phyloP scores from a whole-genome alignment of 2,329 filamentous ascomycete genomes.

The Fusarium chlamydosporum region DNA sequence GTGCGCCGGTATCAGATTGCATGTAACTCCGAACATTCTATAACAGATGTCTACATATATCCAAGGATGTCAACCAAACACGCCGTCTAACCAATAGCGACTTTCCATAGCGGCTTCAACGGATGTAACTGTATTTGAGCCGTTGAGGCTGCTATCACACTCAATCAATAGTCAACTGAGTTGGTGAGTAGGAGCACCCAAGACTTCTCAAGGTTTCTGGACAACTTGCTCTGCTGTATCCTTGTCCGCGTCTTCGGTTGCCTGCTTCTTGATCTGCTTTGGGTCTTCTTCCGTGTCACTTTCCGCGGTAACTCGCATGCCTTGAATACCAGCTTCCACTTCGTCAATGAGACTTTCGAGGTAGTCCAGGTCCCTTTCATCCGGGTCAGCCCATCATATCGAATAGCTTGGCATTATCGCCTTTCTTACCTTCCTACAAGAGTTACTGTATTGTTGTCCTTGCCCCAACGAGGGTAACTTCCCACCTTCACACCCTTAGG shows the following conservation, averaged over 20 bases:
- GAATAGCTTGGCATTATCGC: background rate
- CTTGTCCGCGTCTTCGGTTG: constrained; percentile 31
- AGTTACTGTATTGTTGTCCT: constrained; percentile 89
- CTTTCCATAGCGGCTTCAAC: constrained; percentile 1
- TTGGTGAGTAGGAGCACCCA: constrained; percentile 3
- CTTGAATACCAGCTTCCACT: constrained; percentile 82
- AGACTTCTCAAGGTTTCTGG: constrained; percentile 32
- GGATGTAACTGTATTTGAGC: constrained; percentile 15
- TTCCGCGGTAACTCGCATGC: constrained; percentile 76
- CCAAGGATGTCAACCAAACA: constrained; percentile 32
- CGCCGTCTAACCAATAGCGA: constrained; percentile 23
- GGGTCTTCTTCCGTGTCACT: constrained; percentile 77
- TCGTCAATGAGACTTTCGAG: constrained; percentile 85
- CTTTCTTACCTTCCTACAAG: constrained; percentile 75
- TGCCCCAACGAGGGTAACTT: constrained; percentile 94
- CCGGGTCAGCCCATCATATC: constrained; percentile 47
- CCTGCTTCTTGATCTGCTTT: constrained; percentile 38
- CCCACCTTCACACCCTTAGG: constrained; percentile 90
- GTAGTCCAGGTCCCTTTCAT: constrained; percentile 75
- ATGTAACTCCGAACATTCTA: constrained; percentile 21
- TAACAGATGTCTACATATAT: constrained; percentile 35
- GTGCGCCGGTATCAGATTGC: constrained; percentile 20
- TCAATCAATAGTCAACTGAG: constrained; percentile 9
- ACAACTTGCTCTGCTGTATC: constrained; percentile 18
- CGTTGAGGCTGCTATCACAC: constrained; percentile 12